Evolutionary conservation across 305 asterid species (phyloP), one percentile per base, ranked within the genome.

Genomic region (Plantago coronopus): DNA sequence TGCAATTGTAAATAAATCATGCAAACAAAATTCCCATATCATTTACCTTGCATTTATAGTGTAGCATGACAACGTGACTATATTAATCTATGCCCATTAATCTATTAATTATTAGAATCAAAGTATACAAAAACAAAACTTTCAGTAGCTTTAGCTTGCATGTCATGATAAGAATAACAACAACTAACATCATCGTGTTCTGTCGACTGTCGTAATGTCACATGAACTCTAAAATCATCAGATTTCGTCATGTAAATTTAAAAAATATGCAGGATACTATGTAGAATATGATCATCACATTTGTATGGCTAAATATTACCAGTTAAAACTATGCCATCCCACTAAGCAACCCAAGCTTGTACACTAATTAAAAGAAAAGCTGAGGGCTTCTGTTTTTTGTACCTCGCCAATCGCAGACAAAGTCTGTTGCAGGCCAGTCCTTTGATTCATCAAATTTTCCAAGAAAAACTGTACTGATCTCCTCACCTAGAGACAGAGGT

Each of bases 1-100:
- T 49, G 98, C 98, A 69, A 91, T 91, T 62, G 98, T 95, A 78
- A 91, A 91, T 71, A 91, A 84, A 79, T 91, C 98, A 96, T 91
- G 93, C 81, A 78, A 65, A 49, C 42, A 45, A 34, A 1, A 31
- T 48, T 16, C 58, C 20, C n/a, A 16, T 16, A 25, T 53, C 21
- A 53, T 25, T 53, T 25, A 53, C 20, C 12, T 37, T 53, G 21
- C 15, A 15, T 22, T 34, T 13, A 34, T 34, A 5, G 42, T 13
- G 10, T 34, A 31, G 38, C 4, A 31, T 5, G 57, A 53, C 15
- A 12, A 25, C 57, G 14, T 22, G 22, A 5, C 38, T 21, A 7
- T 2, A 4, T 3, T 21, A 21, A 3, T 27, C 37, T 1, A 13
- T n/a, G n/a, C n/a, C n/a, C n/a, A n/a, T n/a, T n/a, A n/a, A n/a